These are phyloP conservation scores for Salix suchowensis DNA, from an alignment of 345 rosid genomes.

Conservation along the genomic window DNA sequence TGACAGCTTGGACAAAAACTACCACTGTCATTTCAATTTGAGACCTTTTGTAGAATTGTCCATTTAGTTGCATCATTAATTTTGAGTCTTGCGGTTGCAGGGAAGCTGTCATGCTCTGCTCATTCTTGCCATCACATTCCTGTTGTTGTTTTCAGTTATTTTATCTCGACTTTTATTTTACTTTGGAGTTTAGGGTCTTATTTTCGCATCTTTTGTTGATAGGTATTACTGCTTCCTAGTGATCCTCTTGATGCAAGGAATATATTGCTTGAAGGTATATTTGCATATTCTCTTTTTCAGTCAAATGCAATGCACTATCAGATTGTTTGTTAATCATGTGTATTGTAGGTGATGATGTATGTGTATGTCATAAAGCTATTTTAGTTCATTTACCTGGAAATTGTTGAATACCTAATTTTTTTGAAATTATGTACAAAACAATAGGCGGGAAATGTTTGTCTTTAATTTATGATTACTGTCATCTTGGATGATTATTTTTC, in stretches of 20 bases:
- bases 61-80: not conserved
- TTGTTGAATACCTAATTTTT: too few species aligned
- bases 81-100: not conserved
- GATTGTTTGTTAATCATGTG: not conserved
- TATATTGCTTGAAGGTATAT: slow-evolving; percentile 92
- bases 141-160: not conserved
- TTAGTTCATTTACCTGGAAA: too few species aligned
- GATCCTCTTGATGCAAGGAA: slow-evolving; percentile 96
- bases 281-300: not conserved
- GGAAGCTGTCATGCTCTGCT: not conserved
- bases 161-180: too few species aligned
- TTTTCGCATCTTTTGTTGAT: slow-evolving; percentile 9
- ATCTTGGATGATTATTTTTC: too few species aligned
- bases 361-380: too few species aligned
- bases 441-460: too few species aligned
- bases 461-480: too few species aligned
- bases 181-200: not conserved
- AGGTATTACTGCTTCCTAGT: slow-evolving; percentile 77
- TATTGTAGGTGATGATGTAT: not conserved
- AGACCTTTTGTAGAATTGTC: not conserved
- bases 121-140: not conserved
- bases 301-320: not conserved
- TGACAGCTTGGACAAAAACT: not conserved
- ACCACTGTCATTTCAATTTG: too few species aligned
- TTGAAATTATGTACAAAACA: too few species aligned